A percentile compares a stretch with the other conserved stretches of the same genome.
phyloP scores from a whole-genome alignment of 108 stramenopile species.

The Epithemia pelagica region DNA sequence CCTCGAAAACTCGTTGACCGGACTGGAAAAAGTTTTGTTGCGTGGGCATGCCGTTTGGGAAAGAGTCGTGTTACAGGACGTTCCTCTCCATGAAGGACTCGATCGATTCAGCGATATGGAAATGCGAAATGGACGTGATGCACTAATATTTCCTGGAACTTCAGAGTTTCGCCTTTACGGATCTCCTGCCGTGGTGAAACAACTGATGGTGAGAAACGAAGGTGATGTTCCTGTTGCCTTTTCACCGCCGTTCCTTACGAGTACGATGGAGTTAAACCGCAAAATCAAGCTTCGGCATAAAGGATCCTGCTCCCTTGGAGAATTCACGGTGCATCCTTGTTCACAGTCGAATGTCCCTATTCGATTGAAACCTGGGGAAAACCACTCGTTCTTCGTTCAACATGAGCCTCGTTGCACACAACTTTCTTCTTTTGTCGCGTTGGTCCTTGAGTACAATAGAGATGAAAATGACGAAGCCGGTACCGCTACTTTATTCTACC shows the following conservation, averaged over 20 bases:
- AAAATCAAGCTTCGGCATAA: not conserved
- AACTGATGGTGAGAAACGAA: conserved; percentile 54
- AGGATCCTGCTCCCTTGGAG: not conserved
- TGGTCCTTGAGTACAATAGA: conserved; percentile 31
- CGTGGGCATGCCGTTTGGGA: conserved; percentile 55
- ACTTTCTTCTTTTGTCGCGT: conserved; percentile 43
- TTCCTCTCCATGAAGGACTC: conserved; percentile 18
- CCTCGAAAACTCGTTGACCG: conserved; percentile 79
- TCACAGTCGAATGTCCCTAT: not conserved
- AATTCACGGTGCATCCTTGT: not conserved
- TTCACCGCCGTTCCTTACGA: not conserved
- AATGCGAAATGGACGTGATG: conserved; percentile 52
- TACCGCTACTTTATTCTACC: not conserved
- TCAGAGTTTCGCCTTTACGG: not conserved
- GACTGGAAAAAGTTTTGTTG: conserved; percentile 59
- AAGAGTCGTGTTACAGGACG: conserved; percentile 59
- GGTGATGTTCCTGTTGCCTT: conserved; percentile 48
- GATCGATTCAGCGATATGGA: conserved; percentile 59
- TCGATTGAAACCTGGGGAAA: conserved; percentile 49
- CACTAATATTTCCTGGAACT: conserved; percentile 61
- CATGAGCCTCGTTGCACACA: conserved; percentile 54
- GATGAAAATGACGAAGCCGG: conserved; percentile 1
- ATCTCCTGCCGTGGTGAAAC: conserved; percentile 38
- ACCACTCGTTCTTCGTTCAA: conserved; percentile 48
- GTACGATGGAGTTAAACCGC: not conserved